Evolutionary conservation across 805 yeast species (phyloP), one percentile per base, ranked within the genome.

Genomic region (Schwanniomyces vanrijiae): DNA sequence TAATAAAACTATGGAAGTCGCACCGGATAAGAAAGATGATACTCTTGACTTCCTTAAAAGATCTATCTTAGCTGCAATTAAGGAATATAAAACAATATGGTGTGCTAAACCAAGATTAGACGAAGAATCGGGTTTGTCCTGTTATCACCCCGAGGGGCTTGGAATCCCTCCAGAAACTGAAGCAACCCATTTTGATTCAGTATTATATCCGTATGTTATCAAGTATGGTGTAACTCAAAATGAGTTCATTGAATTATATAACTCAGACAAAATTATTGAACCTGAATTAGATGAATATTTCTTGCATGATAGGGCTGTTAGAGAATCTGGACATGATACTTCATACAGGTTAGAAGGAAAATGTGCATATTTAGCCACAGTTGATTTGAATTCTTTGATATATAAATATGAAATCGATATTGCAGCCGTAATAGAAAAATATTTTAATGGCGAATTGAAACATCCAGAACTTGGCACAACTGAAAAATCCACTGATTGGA

Each of bases 141-240:
- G 96, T 53, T 92, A 90, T 63, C 90, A 88, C 58, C 97, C 98
- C 0, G 86, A 81, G 45, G 97, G 97, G 18, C 52, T 78, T 22
- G 97, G 98, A n/a, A 82, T 92, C 37, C 98, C 99, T 4, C 97
- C 97, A 5, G 99, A 92, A 64, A 91, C 97, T 0, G 99, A 92
- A 64, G 75, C 90, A 0, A 82, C 89, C 1, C 99, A 94, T 70
- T 92, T 92, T 60, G 80, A 81, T 54, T 76, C 86, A 2, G 77
- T 90, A 10, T 71, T 92, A 55, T 59, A 66, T 43, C 90, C 92
- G 2, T 89, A 79, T 59, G 83, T 86, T 33, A 67, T 77, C 42
- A 89, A 88, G 62, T 71, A 88, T 60, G 65, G 75, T 2, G 52
- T 66, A 11, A 59, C 83, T 7, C 84, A 81, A 38, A 85, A 83